Base-by-base conservation (phyloP, 441 rosid genomes). In the Corymbia calophylla region DNA sequence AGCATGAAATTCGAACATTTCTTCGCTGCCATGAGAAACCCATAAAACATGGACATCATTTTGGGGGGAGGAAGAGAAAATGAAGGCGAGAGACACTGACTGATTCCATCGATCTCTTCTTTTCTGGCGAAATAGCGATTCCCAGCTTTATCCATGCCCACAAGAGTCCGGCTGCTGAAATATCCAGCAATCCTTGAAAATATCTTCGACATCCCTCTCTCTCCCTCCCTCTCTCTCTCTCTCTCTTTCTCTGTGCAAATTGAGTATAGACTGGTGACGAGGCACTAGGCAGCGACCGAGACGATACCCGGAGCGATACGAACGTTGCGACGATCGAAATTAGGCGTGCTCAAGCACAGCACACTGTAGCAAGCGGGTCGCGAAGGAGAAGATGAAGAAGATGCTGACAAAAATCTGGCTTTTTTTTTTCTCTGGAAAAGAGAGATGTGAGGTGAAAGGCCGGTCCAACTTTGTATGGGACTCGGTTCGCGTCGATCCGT, bases 81-180 rank as follows among this genome's bases (percentile, higher is more conserved):
- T 11, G 4, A 91, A 90, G 89, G 88, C 92, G 89, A n/a, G 48
- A 35, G 66, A 25, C 92, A 92, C 98, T 94, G 93, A 96, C 99
- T 88, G 90, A 95, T 88, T 87, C 99, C 98, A 91, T 97, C 99
- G 77, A 96, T 93, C 97, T 94, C 95, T 92, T 97, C 98, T 53
- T 77, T 92, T 91, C 96, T 92, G 88, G 99, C 87, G 93, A 97
- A 97, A 90, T 98, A 98, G n/a, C 94, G 95, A 90, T 96, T 97
- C 88, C 99, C 99, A 19, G 95, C 93, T 91, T 95, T 94, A 93
- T 97, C 99, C 77, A 89, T 88, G 81, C 99, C 99, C 53, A 89
- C 93, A 31, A 91, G 89, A 81, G 90, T 92, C 81, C 94, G 95
- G 92, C 90, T 93, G 85, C 91, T 93, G 92, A 97, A 96, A 88